Evolutionary conservation across 1,139 yeast genomes (phyloP).

Genomic region (Yamadazyma diospyri): DNA sequence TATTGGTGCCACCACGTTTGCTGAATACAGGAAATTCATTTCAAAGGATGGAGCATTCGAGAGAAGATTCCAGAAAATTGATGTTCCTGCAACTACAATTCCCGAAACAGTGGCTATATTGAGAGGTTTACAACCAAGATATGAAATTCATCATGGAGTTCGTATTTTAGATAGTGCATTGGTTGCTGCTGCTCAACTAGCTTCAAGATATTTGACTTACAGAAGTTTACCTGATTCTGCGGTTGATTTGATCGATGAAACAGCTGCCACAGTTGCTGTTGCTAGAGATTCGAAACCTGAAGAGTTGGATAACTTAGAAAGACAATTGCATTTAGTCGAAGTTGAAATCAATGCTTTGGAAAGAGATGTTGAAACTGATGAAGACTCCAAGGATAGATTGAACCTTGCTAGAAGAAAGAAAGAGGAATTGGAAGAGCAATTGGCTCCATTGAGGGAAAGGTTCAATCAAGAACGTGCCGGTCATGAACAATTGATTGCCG

Average conservation of each 20-base stretch:
- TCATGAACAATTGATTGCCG: slow-evolving; percentile 83
- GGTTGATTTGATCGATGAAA: slow-evolving; percentile 92
- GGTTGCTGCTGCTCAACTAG: slow-evolving; percentile 92
- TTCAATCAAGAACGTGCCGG: slow-evolving; percentile 87
- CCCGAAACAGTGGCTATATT: slow-evolving; percentile 92
- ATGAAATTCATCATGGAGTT: slow-evolving; percentile 97
- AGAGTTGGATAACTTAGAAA: slow-evolving; percentile 88
- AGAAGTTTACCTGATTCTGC: slow-evolving; percentile 98
- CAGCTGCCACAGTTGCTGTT: slow-evolving; percentile 97
- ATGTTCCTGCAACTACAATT: slow-evolving; percentile 90
- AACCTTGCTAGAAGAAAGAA: slow-evolving; percentile 71
- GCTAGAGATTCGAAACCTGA: slow-evolving; percentile 98
- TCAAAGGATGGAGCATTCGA: slow-evolving; percentile 98
- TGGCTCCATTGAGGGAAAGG: slow-evolving; percentile 81
- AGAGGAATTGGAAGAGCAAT: slow-evolving; percentile 80
- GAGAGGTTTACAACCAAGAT: slow-evolving; percentile 93
- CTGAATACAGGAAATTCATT: slow-evolving; percentile 87
- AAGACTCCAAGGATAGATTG: slow-evolving; percentile 82
- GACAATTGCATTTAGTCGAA: slow-evolving; percentile 84
- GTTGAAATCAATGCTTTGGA: slow-evolving; percentile 97
- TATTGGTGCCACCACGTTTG: slow-evolving; percentile 96
- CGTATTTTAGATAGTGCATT: slow-evolving; percentile 93
- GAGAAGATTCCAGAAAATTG: slow-evolving; percentile 96
- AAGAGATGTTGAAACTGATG: slow-evolving; percentile 90
- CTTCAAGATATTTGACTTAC: slow-evolving; percentile 90